Evolutionary conservation across 78 protist genomes (phyloP).

Genomic region (Tieghemostelium lacteum): DNA sequence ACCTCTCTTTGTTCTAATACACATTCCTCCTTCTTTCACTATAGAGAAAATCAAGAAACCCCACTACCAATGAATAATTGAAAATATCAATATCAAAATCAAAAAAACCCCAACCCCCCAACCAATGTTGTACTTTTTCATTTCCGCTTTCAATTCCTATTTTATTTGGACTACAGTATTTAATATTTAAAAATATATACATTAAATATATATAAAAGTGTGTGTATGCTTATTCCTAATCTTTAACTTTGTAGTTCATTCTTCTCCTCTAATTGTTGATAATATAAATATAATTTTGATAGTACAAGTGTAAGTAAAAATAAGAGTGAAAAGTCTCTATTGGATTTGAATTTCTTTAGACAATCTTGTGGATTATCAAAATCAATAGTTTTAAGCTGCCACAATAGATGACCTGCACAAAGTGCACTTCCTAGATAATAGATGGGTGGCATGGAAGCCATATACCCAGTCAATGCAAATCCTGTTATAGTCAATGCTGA

Average conservation of each 20-base stretch:
- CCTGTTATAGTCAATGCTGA: conserved; percentile 55
- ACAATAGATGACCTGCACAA: conserved; percentile 68
- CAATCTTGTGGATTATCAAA: conserved; percentile 56
- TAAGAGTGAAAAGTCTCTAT: conserved; percentile 30
- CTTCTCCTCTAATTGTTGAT: neutral
- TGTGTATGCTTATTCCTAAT: no score
- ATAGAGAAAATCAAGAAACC: neutral
- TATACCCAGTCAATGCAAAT: conserved; percentile 27
- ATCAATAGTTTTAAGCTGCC: conserved; percentile 84
- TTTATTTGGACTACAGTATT: neutral
- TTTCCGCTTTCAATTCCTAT: neutral
- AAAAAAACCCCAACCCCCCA: neutral
- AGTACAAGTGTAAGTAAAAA: conserved; percentile 32
- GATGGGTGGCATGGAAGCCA: conserved; percentile 36
- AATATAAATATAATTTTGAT: conserved; percentile 10
- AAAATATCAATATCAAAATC: neutral
- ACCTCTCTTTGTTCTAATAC: neutral
- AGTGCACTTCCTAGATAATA: conserved; percentile 40
- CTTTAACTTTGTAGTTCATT: no score
- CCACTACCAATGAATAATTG: neutral
- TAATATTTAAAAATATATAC: no score
- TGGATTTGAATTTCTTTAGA: conserved; percentile 49
- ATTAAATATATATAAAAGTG: no score
- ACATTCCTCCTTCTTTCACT: neutral
- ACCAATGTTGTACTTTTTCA: neutral